Evolutionary conservation across 371 early-diverging fungal species (phyloP), one percentile per base, ranked within the genome.

Genomic region (Catenaria anguillulae): DNA sequence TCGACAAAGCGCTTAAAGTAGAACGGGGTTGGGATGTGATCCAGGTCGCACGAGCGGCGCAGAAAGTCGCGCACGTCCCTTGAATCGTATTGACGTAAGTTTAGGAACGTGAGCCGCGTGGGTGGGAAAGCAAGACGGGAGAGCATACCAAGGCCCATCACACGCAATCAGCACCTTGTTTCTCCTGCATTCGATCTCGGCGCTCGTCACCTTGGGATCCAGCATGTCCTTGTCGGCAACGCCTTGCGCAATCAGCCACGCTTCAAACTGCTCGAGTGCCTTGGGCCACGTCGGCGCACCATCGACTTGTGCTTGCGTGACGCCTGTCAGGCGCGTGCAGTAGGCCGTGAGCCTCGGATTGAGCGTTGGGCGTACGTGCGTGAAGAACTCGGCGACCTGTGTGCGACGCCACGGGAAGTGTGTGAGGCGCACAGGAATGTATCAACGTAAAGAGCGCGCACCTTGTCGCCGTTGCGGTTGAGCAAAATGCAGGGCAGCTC

Each of bases 221-320:
- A n/a, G n/a, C n/a, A n/a, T n/a, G n/a, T n/a, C n/a, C n/a, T n/a
- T n/a, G n/a, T n/a, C n/a, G n/a, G n/a, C n/a, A n/a, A n/a, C n/a
- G n/a, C n/a, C n/a, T n/a, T n/a, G n/a, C n/a, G n/a, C n/a, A n/a
- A n/a, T n/a, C n/a, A 64, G 31, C 64, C 64, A 64, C 34, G 35
- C 50, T 23, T 64, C 48, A 31, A 64, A 56, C n/a, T 26, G n/a
- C 29, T 19, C 8, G 13, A 64, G 48, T 4, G 33, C 63, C 15
- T 50, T 55, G 35, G 48, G 46, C 15, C 65, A 63, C 23, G 37
- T 19, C 24, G 36, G 42, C 15, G 64, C 64, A 0, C 36, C 17
- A 29, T 64, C 64, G 12, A 64, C 64, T n/a, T 34, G 34, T 42
- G 33, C 64, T 24, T 64, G 64, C 45, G 61, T 64, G 37, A 64